Conservation (phyloP, 208 protist species). For the Leishmania lainsoni region DNA sequence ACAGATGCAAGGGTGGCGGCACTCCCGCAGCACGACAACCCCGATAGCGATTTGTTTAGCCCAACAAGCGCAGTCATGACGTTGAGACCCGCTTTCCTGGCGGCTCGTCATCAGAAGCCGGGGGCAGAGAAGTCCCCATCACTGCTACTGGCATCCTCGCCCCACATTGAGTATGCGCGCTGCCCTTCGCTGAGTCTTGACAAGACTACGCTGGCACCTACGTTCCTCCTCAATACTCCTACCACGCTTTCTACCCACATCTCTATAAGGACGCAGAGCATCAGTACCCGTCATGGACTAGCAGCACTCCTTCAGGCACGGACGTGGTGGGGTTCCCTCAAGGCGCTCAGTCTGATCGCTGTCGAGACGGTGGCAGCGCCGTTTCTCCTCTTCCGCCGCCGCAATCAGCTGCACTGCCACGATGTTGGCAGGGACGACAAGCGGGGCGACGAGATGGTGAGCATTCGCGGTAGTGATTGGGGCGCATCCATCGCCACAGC, state of each 20-base stretch:
- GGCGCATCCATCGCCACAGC: background rate
- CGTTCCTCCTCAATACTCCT: no score
- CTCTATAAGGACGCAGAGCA: background rate
- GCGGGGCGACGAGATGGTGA: background rate
- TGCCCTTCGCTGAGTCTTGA: background rate
- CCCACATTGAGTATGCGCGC: background rate
- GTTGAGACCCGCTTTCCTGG: background rate
- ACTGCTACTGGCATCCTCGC: background rate
- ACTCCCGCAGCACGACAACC: background rate
- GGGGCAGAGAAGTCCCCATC: no score
- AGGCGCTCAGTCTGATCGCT: constrained; percentile 1
- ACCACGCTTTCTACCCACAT: background rate
- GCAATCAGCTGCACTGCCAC: background rate
- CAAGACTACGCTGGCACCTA: background rate
- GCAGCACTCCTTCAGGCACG: constrained; percentile 7
- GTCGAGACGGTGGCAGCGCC: constrained; percentile 20
- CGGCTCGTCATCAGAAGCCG: background rate
- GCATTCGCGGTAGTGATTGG: background rate
- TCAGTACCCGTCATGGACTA: background rate
- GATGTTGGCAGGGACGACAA: no score
- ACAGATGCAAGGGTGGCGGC: background rate
- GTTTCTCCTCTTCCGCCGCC: constrained; percentile 15
- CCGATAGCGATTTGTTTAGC: background rate
- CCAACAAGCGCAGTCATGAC: background rate
- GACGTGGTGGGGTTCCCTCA: constrained; percentile 15